These are phyloP conservation scores for Neurospora sp. DNA, from an alignment of 495 filamentous ascomycete species.

Conservation along the genomic window DNA sequence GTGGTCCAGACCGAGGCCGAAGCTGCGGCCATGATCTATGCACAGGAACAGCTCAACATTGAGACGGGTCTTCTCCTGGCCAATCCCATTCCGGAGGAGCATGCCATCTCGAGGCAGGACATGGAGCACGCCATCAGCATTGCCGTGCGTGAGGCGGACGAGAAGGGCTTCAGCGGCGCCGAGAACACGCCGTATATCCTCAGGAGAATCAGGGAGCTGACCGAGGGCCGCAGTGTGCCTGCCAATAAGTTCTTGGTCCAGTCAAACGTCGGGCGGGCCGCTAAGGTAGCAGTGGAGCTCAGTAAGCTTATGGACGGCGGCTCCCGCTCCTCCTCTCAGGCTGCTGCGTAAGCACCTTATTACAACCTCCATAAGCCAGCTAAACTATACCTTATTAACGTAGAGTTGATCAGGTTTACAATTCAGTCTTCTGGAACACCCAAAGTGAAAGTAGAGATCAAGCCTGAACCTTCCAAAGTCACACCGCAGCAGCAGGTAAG, in stretches of 20 bases:
- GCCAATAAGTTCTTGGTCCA: conserved; percentile 73
- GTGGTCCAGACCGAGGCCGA: conserved; percentile 64
- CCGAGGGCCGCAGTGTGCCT: conserved; percentile 54
- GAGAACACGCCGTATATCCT: conserved; percentile 87
- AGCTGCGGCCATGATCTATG: conserved; percentile 69
- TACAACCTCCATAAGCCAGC: background rate
- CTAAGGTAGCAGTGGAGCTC: conserved; percentile 69
- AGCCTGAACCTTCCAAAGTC: background rate
- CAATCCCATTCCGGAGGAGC: conserved; percentile 70
- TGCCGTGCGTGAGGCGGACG: conserved; percentile 62
- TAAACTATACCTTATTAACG: background rate
- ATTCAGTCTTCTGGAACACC: background rate
- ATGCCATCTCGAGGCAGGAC: conserved; percentile 57
- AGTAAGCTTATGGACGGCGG: conserved; percentile 38
- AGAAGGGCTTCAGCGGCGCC: conserved; percentile 59
- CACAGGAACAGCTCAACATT: conserved; percentile 50
- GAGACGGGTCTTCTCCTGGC: conserved; percentile 73
- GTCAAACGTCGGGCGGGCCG: conserved; percentile 70
- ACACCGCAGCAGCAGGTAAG: background rate
- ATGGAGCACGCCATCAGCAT: conserved; percentile 66
- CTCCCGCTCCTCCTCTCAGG: background rate
- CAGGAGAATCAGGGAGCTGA: conserved; percentile 69
- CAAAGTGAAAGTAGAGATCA: background rate
- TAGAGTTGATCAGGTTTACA: background rate
- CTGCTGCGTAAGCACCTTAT: background rate